Evolutionary conservation across 495 filamentous ascomycete genomes (phyloP), one percentile per base, ranked within the genome.

Genomic region (Trichoderma gamsii): DNA sequence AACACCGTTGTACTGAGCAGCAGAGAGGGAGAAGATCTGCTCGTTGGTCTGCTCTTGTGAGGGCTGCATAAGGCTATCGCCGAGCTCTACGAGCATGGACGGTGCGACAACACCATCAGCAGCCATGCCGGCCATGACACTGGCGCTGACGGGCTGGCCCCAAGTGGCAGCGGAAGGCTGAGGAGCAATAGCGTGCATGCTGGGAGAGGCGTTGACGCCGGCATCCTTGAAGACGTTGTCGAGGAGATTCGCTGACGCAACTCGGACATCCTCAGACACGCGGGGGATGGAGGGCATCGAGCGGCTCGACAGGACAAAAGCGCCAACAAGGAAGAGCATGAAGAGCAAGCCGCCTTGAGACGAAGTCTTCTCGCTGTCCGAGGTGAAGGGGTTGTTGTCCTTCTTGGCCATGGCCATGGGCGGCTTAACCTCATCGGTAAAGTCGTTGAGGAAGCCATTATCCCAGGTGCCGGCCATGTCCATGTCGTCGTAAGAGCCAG

Each of bases 291-390:
- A 87, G 71, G 72, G 88, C 71, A 73, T 89, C 74, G 76, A 86
- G 78, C 81, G 76, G 80, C 94, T 96, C 61, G 93, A 97, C 66
- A 94, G 92, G 70, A 98, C 92, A 77, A 96, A 97, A 65, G 95
- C 95, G 72, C 95, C 95, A 73, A 96, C 93, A 68, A 99, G 90
- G 69, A 99, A 91, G 72, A 97, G 91, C 93, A 89, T 88, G 73
- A 90, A 83, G 65, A 91, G 79, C 63, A 91, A 78, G 66, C 88
- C 87, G 66, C 86, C 83, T 72, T 87, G 86, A 70, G 85, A 80
- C 23, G 87, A 81, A 18, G 18, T 46, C 75, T 89, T 87, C 70
- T 90, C 87, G 63, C 79, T 78, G 49, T 86, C 86, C 72, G 78
- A 77, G 56, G 80, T 74, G 56, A 86, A 78, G 46, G 80, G 72